Conservation (phyloP, 768 basidiomycete species). For the Mycena sanguinolenta region DNA sequence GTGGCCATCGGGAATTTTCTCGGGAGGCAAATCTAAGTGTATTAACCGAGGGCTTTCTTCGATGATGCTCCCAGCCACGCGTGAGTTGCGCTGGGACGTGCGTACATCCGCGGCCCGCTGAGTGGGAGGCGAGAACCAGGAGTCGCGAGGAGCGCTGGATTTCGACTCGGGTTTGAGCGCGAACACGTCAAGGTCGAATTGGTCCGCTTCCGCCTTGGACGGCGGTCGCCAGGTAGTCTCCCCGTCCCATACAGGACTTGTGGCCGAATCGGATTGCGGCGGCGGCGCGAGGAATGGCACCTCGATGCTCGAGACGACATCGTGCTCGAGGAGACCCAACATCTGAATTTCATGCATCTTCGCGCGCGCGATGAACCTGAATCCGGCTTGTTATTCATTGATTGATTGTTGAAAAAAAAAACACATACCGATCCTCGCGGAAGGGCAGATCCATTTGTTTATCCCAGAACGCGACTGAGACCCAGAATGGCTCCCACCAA, state of each 20-base stretch:
- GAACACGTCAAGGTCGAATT: constrained; percentile 82
- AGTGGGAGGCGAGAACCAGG: constrained; percentile 56
- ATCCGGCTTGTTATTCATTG: constrained; percentile 2
- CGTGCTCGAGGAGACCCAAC: constrained; percentile 92
- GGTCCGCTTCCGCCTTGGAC: constrained; percentile 72
- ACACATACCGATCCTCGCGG: constrained; percentile 75
- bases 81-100: constrained; percentile 64
- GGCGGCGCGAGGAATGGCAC: constrained; percentile 76
- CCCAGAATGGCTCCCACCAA: constrained; percentile 95
- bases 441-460: constrained; percentile 89
- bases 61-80: constrained; percentile 66
- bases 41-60: constrained; percentile 77
- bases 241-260: constrained; percentile 50
- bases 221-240: constrained; percentile 48
- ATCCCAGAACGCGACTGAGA: constrained; percentile 88
- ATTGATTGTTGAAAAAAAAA: background rate
- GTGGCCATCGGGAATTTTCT: constrained; percentile 47
- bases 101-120: constrained; percentile 59
- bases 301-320: constrained; percentile 90
- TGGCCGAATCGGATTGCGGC: constrained; percentile 47
- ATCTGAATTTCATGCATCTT: constrained; percentile 98
- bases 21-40: constrained; percentile 64
- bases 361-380: constrained; percentile 92
- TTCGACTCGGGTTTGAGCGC: constrained; percentile 58
- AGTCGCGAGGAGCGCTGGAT: constrained; percentile 48